A percentile compares a stretch with the other conserved stretches of the same genome.
phyloP scores from a whole-genome alignment of 768 basidiomycete genomes.

The Psilocybe cyanescens region DNA sequence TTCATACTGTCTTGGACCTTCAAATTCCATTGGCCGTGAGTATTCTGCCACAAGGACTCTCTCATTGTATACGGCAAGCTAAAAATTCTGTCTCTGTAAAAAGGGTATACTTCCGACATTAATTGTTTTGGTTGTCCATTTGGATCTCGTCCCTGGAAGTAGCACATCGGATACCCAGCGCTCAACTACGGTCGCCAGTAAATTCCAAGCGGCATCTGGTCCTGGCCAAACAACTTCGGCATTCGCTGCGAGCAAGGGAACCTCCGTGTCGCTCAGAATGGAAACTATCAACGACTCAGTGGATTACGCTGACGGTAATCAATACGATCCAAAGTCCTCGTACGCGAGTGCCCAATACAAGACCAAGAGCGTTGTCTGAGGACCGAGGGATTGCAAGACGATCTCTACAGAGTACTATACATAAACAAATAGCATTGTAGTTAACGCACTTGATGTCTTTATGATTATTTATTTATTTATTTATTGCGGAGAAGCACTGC shows the following conservation, averaged over 20 bases:
- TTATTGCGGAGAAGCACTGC: no score
- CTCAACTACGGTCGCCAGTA: background rate
- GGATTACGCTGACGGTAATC: background rate
- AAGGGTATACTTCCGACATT: conserved; percentile 6
- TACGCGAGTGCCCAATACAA: background rate
- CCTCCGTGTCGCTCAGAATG: background rate
- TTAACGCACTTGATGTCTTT: background rate
- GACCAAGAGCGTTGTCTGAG: background rate
- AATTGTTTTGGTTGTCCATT: conserved; percentile 2
- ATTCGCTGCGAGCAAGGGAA: background rate
- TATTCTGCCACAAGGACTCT: background rate
- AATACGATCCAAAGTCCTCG: background rate
- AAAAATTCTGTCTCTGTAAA: background rate
- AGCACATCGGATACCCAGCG: background rate
- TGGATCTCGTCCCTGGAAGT: conserved; percentile 5
- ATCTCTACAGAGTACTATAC: background rate
- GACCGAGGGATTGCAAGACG: no score
- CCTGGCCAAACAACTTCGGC: background rate
- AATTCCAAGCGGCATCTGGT: background rate
- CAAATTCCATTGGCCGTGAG: conserved; percentile 2
- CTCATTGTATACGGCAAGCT: background rate
- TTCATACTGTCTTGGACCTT: conserved; percentile 2
- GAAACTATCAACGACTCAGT: background rate
- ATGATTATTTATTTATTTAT: no score
- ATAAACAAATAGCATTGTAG: background rate